Evolutionary conservation across 2,329 filamentous ascomycete genomes (phyloP).

Genomic region (Capronia coronata): DNA sequence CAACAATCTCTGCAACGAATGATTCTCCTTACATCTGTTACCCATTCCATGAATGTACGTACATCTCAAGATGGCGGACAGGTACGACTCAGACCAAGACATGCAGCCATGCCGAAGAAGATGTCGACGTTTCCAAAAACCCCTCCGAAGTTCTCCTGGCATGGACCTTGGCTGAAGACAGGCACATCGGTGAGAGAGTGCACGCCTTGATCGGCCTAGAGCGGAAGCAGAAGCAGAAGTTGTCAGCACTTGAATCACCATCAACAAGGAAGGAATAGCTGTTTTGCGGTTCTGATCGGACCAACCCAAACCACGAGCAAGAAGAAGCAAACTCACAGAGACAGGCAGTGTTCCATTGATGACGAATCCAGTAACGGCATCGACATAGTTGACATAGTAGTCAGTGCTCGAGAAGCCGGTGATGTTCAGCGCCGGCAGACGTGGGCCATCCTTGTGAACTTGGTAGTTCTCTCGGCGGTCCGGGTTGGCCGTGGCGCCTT

Average conservation of each 20-base stretch:
- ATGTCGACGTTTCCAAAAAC: conserved; percentile 37
- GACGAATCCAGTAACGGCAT: conserved; percentile 60
- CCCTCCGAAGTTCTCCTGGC: conserved; percentile 64
- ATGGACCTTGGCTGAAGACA: conserved; percentile 71
- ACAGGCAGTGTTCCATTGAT: conserved; percentile 69
- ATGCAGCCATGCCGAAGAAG: conserved; percentile 34
- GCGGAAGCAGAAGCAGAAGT: too few species aligned
- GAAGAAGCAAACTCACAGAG: conserved; percentile 23
- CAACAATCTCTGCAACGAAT: too few species aligned
- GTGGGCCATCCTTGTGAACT: conserved; percentile 60
- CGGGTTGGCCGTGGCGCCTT: conserved; percentile 64
- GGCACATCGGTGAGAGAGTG: conserved; percentile 73
- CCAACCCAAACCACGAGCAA: too few species aligned
- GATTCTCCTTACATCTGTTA: too few species aligned
- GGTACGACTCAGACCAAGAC: conserved; percentile 32
- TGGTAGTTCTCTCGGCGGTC: conserved; percentile 72
- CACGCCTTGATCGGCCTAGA: conserved; percentile 57
- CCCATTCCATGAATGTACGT: too few species aligned
- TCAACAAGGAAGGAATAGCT: too few species aligned
- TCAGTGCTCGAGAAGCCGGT: conserved; percentile 48
- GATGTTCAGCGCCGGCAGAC: conserved; percentile 53
- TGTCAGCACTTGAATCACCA: too few species aligned
- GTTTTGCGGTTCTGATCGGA: too few species aligned
- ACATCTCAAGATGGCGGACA: conserved; percentile 3
- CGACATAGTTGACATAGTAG: conserved; percentile 62